Evolutionary conservation across 2,329 filamentous ascomycete genomes (phyloP).

Genomic region (Hansfordia pulvinata): DNA sequence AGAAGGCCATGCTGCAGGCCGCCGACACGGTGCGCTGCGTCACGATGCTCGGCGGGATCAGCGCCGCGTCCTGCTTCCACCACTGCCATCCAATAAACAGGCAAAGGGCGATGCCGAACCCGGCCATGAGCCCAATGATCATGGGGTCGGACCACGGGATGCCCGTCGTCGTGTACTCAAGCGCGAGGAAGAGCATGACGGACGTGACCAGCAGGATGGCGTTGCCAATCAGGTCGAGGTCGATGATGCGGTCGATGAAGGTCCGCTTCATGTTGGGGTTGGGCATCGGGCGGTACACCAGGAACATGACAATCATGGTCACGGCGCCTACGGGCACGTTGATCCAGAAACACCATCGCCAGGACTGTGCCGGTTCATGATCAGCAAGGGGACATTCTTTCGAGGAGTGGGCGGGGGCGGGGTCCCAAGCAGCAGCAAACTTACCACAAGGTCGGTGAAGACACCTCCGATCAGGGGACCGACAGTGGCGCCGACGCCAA

Average conservation of each 20-base stretch:
- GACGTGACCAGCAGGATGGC: slow-evolving; percentile 23
- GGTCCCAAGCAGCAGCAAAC: too few species aligned
- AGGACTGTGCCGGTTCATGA: slow-evolving; percentile 15
- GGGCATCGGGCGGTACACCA: slow-evolving; percentile 14
- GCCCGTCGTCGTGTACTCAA: slow-evolving; percentile 29
- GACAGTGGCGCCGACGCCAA: slow-evolving; percentile 16
- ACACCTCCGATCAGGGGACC: slow-evolving; percentile 21
- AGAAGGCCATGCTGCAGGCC: slow-evolving; percentile 23
- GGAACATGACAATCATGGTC: slow-evolving; percentile 14
- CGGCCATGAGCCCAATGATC: slow-evolving; percentile 24
- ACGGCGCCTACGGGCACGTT: slow-evolving; percentile 24
- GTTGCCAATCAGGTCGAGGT: slow-evolving; percentile 6
- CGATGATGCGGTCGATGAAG: slow-evolving; percentile 12
- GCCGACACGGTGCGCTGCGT: slow-evolving; percentile 26
- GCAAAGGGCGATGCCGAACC: slow-evolving; percentile 10
- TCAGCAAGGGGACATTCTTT: too few species aligned
- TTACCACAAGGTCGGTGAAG: slow-evolving; percentile 20
- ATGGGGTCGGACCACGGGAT: slow-evolving; percentile 27
- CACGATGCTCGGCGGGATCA: slow-evolving; percentile 27
- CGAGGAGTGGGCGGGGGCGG: too few species aligned
- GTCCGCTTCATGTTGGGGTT: slow-evolving; percentile 5
- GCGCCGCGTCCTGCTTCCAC: slow-evolving; percentile 23
- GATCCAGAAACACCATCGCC: slow-evolving; percentile 28
- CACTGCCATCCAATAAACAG: slow-evolving; percentile 21
- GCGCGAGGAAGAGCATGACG: slow-evolving; percentile 31